Conservation (phyloP, 345 rosid genomes). For the Boechera retrofracta region DNA sequence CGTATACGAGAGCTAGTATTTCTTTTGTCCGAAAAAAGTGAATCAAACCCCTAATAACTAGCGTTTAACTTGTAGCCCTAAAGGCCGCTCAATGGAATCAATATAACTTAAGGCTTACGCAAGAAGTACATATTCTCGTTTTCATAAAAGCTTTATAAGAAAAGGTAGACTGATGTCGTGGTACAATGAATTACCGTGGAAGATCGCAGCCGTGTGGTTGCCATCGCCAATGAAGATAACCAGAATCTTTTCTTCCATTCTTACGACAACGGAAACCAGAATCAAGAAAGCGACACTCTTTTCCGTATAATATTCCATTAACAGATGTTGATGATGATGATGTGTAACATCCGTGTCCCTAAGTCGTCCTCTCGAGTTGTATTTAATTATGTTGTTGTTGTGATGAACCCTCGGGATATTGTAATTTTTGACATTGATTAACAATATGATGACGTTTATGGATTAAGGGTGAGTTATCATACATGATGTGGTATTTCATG, state of each 20-base stretch:
- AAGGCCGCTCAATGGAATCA: constrained; percentile 13
- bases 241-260: constrained; percentile 68
- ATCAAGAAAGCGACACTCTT: constrained; percentile 81
- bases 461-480: too few relatives aligned
- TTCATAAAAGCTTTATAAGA: neutral
- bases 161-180: constrained; percentile 2
- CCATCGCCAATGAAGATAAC: constrained; percentile 86
- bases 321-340: constrained; percentile 12
- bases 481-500: too few relatives aligned
- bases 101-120: constrained; percentile 28
- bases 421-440: too few relatives aligned
- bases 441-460: too few relatives aligned
- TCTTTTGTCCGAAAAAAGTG: neutral
- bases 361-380: too few relatives aligned
- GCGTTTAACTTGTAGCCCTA: neutral
- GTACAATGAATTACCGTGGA: constrained; percentile 58
- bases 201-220: constrained; percentile 78
- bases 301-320: constrained; percentile 46
- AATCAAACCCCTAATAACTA: neutral
- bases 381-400: too few relatives aligned
- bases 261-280: constrained; percentile 72
- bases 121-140: neutral
- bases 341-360: too few relatives aligned
- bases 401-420: too few relatives aligned
- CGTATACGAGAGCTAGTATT: neutral